A percentile compares a stretch with the other conserved stretches of the same genome.
phyloP scores from a whole-genome alignment of 108 stramenopile species.

The Fragilaria crotonensis region DNA sequence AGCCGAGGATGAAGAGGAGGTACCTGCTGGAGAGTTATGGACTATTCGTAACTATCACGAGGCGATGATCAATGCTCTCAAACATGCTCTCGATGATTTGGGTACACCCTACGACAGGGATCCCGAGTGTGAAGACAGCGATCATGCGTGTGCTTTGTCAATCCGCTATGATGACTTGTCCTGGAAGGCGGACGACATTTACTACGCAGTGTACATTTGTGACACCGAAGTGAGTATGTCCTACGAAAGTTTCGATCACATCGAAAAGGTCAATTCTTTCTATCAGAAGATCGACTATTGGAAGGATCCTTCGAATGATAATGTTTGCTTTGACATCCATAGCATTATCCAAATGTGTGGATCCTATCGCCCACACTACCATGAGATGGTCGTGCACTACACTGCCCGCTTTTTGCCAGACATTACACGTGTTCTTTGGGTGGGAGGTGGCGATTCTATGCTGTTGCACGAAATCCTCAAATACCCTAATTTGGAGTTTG shows the following conservation, averaged over 20 bases:
- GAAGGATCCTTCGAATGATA: slow-evolving; percentile 18
- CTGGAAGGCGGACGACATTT: slow-evolving; percentile 10
- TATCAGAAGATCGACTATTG: slow-evolving; percentile 36
- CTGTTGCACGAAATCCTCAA: slow-evolving; percentile 74
- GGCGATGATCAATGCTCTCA: slow-evolving; percentile 15
- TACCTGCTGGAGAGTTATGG: slow-evolving; percentile 23
- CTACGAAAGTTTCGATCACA: slow-evolving; percentile 9
- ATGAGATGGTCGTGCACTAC: slow-evolving; percentile 71
- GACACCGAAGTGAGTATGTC: slow-evolving; percentile 4
- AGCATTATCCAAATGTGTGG: slow-evolving; percentile 67
- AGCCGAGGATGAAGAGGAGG: neutral
- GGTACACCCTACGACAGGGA: neutral
- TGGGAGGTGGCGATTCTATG: slow-evolving; percentile 89
- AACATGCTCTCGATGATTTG: slow-evolving; percentile 9
- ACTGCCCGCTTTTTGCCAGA: slow-evolving; percentile 62
- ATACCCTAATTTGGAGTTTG: slow-evolving; percentile 64
- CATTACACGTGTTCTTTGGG: slow-evolving; percentile 59
- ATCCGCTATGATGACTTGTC: slow-evolving; percentile 11
- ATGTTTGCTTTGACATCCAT: slow-evolving; percentile 69
- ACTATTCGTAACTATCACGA: slow-evolving; percentile 18
- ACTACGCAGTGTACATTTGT: slow-evolving; percentile 19
- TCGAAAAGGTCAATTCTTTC: slow-evolving; percentile 12
- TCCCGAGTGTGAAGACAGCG: neutral
- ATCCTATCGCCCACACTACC: slow-evolving; percentile 78
- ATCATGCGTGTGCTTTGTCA: neutral